Conservation (phyloP, 176 grass and related monocot genomes). For the Cenchrus americanus region DNA sequence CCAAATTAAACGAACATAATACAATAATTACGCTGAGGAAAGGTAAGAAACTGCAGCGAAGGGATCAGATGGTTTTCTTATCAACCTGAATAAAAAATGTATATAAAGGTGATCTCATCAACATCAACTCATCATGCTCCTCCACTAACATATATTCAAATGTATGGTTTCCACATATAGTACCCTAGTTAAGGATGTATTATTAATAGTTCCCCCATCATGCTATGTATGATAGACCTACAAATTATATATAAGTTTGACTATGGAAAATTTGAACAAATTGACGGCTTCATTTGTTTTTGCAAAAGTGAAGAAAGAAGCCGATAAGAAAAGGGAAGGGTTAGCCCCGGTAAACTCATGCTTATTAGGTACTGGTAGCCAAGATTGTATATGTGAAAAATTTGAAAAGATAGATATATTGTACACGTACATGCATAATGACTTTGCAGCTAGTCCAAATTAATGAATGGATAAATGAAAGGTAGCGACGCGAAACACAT, state of each 20-base stretch:
- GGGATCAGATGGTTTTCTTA: neutral
- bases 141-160: constrained; percentile 5
- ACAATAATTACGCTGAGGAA: neutral
- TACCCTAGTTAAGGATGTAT: constrained; percentile 1
- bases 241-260: constrained; percentile 4
- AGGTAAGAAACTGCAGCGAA: neutral
- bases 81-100: neutral
- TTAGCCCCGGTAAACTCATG: neutral
- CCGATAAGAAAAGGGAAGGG: neutral
- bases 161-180: constrained; percentile 14
- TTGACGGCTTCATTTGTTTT: neutral
- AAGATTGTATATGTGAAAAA: neutral
- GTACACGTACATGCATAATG: neutral
- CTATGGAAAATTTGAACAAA: neutral
- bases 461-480: constrained; percentile 11
- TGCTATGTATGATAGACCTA: neutral
- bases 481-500: neutral
- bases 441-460: neutral
- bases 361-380: neutral
- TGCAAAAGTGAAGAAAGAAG: neutral
- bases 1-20: neutral
- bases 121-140: constrained; percentile 3
- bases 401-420: neutral
- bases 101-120: neutral
- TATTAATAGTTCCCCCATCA: neutral